Evolutionary conservation across 2,329 filamentous ascomycete species (phyloP).

Genomic region (Colletotrichum costaricense): DNA sequence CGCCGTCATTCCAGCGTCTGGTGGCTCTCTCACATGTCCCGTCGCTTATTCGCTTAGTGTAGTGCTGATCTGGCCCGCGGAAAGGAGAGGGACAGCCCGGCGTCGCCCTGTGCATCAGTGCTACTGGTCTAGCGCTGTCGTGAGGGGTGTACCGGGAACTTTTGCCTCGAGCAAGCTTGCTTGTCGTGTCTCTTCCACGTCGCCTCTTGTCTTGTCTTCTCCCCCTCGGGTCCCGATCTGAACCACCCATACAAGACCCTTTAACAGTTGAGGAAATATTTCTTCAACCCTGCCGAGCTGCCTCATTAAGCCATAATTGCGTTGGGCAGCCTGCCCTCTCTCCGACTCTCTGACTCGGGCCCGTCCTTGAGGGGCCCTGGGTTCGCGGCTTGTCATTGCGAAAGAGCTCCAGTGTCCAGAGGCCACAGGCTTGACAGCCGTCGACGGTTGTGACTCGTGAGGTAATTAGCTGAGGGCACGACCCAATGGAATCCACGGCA

Average conservation of each 20-base stretch:
- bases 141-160: slow-evolving; percentile 19
- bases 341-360: slow-evolving; percentile 15
- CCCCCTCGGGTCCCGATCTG: neutral
- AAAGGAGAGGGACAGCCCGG: slow-evolving; percentile 30
- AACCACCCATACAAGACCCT: slow-evolving; percentile 3
- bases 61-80: slow-evolving; percentile 36
- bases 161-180: slow-evolving; percentile 16
- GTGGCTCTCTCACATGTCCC: slow-evolving; percentile 17
- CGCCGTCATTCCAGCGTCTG: slow-evolving; percentile 15
- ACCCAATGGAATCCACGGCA: neutral
- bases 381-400: neutral
- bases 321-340: slow-evolving; percentile 6
- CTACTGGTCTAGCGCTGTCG: slow-evolving; percentile 24
- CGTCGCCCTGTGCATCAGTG: slow-evolving; percentile 28
- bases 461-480: neutral
- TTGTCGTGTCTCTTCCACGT: neutral
- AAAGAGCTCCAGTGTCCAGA: neutral
- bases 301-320: slow-evolving; percentile 22
- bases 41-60: slow-evolving; percentile 24
- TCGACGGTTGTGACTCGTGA: neutral
- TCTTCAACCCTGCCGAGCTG: slow-evolving; percentile 22
- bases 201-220: slow-evolving; percentile 5
- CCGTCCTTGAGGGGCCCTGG: neutral
- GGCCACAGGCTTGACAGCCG: neutral
- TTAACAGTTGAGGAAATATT: neutral